phyloP scores from a whole-genome alignment of 257 asterid species.

The Plectranthus barbatus region DNA sequence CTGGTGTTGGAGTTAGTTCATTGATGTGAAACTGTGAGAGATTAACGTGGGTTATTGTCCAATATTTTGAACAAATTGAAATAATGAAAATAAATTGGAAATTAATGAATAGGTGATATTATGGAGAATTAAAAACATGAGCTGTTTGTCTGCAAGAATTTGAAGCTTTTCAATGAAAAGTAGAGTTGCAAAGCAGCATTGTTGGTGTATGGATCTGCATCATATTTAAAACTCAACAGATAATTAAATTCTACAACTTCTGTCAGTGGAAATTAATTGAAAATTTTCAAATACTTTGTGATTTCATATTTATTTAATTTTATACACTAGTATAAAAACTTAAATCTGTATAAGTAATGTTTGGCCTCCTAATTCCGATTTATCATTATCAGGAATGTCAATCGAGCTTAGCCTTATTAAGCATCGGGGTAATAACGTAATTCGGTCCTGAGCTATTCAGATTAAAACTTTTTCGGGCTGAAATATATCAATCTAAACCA shows the following conservation, averaged over 20 bases:
- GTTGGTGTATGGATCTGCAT: not conserved
- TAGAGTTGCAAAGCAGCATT: not conserved
- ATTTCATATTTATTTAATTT: too few species aligned
- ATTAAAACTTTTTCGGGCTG: too few species aligned
- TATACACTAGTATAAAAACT: too few species aligned
- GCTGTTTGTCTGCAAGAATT: not conserved
- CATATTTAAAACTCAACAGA: not conserved
- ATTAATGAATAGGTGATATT: not conserved
- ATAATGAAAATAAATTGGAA: slow-evolving; percentile 2
- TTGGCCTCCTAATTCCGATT: too few species aligned
- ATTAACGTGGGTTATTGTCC: not conserved
- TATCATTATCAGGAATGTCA: too few species aligned
- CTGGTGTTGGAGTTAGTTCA: not conserved
- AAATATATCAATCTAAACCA: too few species aligned
- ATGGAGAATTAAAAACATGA: not conserved
- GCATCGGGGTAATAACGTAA: too few species aligned
- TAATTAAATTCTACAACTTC: not conserved
- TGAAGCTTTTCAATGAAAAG: not conserved
- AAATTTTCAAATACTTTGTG: too few species aligned
- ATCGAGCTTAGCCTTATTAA: too few species aligned
- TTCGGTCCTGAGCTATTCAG: too few species aligned
- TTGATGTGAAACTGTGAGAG: not conserved
- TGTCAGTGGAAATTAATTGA: too few species aligned
- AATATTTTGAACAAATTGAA: not conserved
- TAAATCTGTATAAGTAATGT: too few species aligned